Percentiles rank a stretch among this genome's conserved stretches.
phyloP scores from a whole-genome alignment of 2,329 filamentous ascomycete genomes.

The Drechslerella stenobrocha region DNA sequence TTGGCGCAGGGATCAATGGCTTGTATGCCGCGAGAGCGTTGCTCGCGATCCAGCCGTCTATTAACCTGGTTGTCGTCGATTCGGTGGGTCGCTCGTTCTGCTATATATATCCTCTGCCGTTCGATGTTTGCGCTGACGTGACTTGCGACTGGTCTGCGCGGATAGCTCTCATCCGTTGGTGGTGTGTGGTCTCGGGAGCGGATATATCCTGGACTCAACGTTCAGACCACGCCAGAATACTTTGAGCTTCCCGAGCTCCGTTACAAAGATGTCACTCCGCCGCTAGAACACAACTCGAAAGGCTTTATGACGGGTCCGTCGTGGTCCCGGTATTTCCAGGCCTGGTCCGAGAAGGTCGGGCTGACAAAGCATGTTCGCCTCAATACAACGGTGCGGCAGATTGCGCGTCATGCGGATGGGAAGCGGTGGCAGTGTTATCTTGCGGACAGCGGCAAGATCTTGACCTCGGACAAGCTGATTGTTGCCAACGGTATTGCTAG shows the following conservation, averaged over 20 bases:
- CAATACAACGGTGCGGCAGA: slow-evolving; percentile 56
- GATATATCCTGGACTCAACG: slow-evolving; percentile 58
- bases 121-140: not conserved
- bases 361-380: slow-evolving; percentile 60
- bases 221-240: slow-evolving; percentile 57
- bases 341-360: slow-evolving; percentile 62
- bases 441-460: slow-evolving; percentile 7
- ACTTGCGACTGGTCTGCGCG: not conserved
- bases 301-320: slow-evolving; percentile 65
- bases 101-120: not conserved
- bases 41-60: slow-evolving; percentile 56
- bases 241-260: slow-evolving; percentile 57
- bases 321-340: slow-evolving; percentile 63
- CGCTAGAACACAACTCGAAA: slow-evolving; percentile 58
- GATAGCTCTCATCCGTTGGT: slow-evolving; percentile 54
- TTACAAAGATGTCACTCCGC: slow-evolving; percentile 48
- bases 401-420: slow-evolving; percentile 56
- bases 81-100: slow-evolving; percentile 44
- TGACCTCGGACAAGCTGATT: slow-evolving; percentile 61
- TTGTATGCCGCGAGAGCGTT: slow-evolving; percentile 33
- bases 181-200: slow-evolving; percentile 58
- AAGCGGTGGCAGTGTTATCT: slow-evolving; percentile 48
- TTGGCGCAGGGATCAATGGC: slow-evolving; percentile 53
- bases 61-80: slow-evolving; percentile 59
- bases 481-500: slow-evolving; percentile 67